Base-by-base conservation (phyloP, 495 filamentous ascomycete genomes). In the Podospora sp. region DNA sequence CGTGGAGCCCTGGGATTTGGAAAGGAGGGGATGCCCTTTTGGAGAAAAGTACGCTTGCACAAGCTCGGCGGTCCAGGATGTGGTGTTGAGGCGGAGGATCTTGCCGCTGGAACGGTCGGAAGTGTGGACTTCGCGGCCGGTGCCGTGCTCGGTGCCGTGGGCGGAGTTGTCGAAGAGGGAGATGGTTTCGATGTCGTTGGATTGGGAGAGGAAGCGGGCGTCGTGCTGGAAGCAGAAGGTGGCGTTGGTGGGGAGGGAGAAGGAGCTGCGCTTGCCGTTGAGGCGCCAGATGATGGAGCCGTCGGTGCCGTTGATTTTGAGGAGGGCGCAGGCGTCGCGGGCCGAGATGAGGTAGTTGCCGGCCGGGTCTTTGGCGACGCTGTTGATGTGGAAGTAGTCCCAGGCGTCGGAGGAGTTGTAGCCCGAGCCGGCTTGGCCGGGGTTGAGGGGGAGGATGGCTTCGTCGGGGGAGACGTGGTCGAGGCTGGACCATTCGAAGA, bases 361-460 rank as follows among this genome's bases (percentile, higher is more conserved):
- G 4, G 82, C 80, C 0, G 53, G 52, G 71, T 86, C 82, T 73
- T 87, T 88, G 69, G 88, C 86, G 60, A 90, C 79, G 21, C 84
- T 86, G 73, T 89, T 88, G 75, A 90, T 86, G 73, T 88, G 86
- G 77, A 88, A 89, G 72, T 85, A 88, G 73, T 90, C 86, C 83
- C 84, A 89, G 4, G 87, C 82, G 66, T 83, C 75, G 2, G 75
- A 77, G 35, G 68, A 72, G 57, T 78, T 78, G 63, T 76, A 78
- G 12, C 85, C 84, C 2, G 81, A 78, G 1, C 84, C 83, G 6
- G 83, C 83, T 72, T 85, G 83, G 49, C 82, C 82, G 1, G 83
- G 81, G 65, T 82, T 83, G 21, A 85, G 69, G n/a, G 80, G 72
- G 70, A 85, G 80, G n/a, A 85, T 73, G 1, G 82, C 78, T 69